phyloP scores from a whole-genome alignment of 1,139 yeast genomes.

The Petasospora fabianii region DNA sequence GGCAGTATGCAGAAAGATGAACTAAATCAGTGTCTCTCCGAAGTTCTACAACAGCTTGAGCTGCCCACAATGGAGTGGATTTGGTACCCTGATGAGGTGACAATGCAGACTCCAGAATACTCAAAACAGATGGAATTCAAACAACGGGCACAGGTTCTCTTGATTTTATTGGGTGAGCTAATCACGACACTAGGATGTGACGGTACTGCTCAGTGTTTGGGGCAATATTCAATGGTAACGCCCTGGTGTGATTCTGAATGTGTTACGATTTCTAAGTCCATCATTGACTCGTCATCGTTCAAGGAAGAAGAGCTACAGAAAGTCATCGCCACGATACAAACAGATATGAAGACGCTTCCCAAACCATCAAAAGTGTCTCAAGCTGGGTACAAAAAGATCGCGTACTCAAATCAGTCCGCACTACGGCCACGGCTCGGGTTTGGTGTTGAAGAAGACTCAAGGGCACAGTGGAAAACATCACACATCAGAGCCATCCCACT shows the following conservation, averaged over 20 bases:
- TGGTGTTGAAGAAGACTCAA: conserved; percentile 14
- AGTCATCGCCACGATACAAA: conserved; percentile 2
- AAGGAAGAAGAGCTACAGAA: not conserved
- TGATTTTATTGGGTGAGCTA: not conserved
- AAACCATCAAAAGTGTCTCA: conserved; percentile 13
- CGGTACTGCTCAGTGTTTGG: not conserved
- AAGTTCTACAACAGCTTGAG: not conserved
- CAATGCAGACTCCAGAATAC: conserved; percentile 11
- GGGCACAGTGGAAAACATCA: conserved; percentile 13
- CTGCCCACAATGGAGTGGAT: conserved; percentile 19
- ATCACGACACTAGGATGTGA: not conserved
- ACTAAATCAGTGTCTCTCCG: not conserved
- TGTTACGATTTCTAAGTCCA: not conserved
- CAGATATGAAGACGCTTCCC: conserved; percentile 7
- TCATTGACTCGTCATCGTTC: not conserved
- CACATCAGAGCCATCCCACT: conserved; percentile 25
- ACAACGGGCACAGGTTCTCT: conserved; percentile 2
- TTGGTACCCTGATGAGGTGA: conserved; percentile 22
- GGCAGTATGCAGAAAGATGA: not conserved
- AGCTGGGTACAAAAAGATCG: conserved; percentile 20
- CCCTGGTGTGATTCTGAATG: conserved; percentile 21
- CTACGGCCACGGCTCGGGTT: conserved; percentile 18
- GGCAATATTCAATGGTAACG: conserved; percentile 6
- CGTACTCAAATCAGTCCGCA: not conserved
- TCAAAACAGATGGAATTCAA: conserved; percentile 15